phyloP scores from a whole-genome alignment of 495 filamentous ascomycete genomes.

The Penicillium lagena region DNA sequence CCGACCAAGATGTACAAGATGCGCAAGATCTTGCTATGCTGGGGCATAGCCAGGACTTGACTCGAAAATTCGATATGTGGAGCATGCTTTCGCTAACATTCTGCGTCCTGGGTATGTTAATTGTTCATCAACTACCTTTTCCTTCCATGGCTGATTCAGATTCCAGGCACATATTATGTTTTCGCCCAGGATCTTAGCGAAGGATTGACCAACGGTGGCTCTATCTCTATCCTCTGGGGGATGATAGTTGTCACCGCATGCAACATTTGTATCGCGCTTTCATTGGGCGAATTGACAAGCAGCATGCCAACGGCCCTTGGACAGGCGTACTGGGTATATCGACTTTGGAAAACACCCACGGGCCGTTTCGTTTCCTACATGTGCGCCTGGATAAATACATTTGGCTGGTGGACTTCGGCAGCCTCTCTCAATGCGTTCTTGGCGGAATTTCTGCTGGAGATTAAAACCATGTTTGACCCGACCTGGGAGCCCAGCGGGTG shows the following conservation, averaged over 20 bases:
- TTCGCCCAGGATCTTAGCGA: conserved; percentile 41
- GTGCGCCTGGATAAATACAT: conserved; percentile 47
- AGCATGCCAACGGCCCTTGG: conserved; percentile 44
- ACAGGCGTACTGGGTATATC: conserved; percentile 43
- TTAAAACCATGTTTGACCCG: conserved; percentile 39
- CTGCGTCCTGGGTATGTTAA: conserved; percentile 32
- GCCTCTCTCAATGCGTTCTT: conserved; percentile 45
- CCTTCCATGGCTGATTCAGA: neutral
- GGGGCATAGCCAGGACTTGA: conserved; percentile 45
- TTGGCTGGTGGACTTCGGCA: conserved; percentile 44
- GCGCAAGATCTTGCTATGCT: conserved; percentile 43
- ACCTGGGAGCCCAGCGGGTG: conserved; percentile 36
- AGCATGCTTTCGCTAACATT: conserved; percentile 43
- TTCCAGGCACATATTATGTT: conserved; percentile 35
- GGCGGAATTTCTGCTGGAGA: conserved; percentile 42
- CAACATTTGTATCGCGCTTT: conserved; percentile 41
- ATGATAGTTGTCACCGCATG: conserved; percentile 37
- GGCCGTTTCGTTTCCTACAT: conserved; percentile 42
- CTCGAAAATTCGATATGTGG: conserved; percentile 42
- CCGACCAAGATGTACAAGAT: conserved; percentile 39
- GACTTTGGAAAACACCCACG: conserved; percentile 28
- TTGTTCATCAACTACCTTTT: neutral
- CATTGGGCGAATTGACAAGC: conserved; percentile 41
- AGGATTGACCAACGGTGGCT: conserved; percentile 40
- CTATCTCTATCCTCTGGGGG: conserved; percentile 46